Evolutionary conservation across 1,284 basidiomycete genomes (phyloP), one percentile per base, ranked within the genome.

Genomic region (Acaromyces ingoldii): DNA sequence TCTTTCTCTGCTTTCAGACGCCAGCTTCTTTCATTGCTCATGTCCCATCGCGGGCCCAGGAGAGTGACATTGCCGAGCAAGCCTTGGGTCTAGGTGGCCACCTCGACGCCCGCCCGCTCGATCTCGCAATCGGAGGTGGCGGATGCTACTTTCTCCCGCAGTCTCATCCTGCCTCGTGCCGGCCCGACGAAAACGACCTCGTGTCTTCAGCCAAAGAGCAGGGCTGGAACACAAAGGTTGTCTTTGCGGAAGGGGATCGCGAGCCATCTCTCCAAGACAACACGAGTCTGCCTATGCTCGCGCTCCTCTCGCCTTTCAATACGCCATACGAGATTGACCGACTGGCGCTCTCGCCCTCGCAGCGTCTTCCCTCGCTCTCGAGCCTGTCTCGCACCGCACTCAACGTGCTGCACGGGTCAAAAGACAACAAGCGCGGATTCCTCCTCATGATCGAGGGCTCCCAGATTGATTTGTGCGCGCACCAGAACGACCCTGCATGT

Each of bases 21-120:
- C 76, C 76, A 0, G 76, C 76, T 2, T 57, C 65, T 4, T 77
- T 77, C 45, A 75, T 77, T 56, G 64, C 72, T 0, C 76, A 77
- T 57, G 75, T 74, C 26, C 54, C 59, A 11, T 60, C 57, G 15
- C 25, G 65, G 3, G 61, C 61, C 0, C 45, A 63, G 28, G 62
- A 65, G 52, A 55, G 63, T 4, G 36, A 57, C 24, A 66, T 67
- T 22, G 61, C 62, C 6, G 57, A 53, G 1, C 58, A 62, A 53
- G 43, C 60, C 38, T 52, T 66, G 21, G 59, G 59, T 13, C 51
- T 59, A 6, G 40, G 53, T 51, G 58, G 60, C 36, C 59, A 67
- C 25, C 40, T 63, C 15, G 58, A 55, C 15, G 41, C 57, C 26
- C 34, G 63, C 9, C 55, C 69, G 50, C 57, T 53, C 22, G 67